Percentiles rank a stretch among this genome's conserved stretches.
These are phyloP conservation scores for Globisporangium echinulatum DNA, from an alignment of 352 stramenopile genomes.

Conservation along the genomic window DNA sequence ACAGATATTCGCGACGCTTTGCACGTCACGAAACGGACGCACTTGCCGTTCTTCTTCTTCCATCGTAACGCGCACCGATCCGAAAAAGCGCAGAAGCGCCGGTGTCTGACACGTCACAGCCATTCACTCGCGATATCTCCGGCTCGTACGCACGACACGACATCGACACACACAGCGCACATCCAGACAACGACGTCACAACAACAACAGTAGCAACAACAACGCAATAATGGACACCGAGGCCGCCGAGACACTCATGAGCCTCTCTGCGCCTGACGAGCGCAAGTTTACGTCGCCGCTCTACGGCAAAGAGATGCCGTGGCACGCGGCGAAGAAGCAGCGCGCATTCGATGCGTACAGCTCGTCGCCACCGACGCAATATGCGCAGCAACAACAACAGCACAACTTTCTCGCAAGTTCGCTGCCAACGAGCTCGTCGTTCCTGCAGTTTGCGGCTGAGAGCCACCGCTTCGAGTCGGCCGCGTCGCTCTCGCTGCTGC, in stretches of 20 bases:
- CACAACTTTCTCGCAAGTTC: slow-evolving; percentile 32
- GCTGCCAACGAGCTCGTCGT: slow-evolving; percentile 44
- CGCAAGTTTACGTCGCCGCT: slow-evolving; percentile 54
- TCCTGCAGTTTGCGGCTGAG: slow-evolving; percentile 26
- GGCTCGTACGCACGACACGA: background rate
- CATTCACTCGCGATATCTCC: slow-evolving; percentile 1
- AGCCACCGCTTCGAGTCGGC: slow-evolving; percentile 12
- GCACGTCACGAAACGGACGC: too few species aligned
- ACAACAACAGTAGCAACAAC: background rate
- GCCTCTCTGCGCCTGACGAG: slow-evolving; percentile 68
- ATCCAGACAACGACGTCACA: background rate
- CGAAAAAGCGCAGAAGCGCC: slow-evolving; percentile 11
- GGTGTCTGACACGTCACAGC: slow-evolving; percentile 8
- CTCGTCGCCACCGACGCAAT: background rate
- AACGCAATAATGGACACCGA: slow-evolving; percentile 57
- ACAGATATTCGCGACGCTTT: too few species aligned
- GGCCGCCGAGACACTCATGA: slow-evolving; percentile 76
- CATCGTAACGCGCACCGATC: too few species aligned
- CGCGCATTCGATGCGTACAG: slow-evolving; percentile 15
- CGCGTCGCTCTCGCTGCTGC: slow-evolving; percentile 32
- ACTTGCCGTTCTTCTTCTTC: too few species aligned
- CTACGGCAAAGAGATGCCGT: slow-evolving; percentile 46
- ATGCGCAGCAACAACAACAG: slow-evolving; percentile 9
- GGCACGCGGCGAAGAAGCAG: slow-evolving; percentile 28
- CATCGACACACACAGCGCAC: background rate